Evolutionary conservation across 2,329 filamentous ascomycete genomes (phyloP), one percentile per base, ranked within the genome.

Genomic region (Epicoccum sorghinum): DNA sequence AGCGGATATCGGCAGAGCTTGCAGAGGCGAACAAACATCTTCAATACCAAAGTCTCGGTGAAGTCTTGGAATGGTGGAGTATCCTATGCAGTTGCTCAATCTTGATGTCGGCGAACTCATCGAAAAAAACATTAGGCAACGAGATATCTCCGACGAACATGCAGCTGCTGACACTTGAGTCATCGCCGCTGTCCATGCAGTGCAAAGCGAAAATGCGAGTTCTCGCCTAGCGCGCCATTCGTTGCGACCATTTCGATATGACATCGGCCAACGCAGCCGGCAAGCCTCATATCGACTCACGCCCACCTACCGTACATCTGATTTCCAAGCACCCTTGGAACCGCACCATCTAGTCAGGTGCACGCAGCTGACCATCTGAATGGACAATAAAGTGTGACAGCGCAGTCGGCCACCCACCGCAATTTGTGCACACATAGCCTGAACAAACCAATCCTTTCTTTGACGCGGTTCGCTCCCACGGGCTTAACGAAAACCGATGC

Each of bases 151-250:
- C 50, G 42, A 47, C 35, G 33, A 29, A 14, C 47, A 25, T 56
- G 49, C 52, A 46, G 44, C 41, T 39, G 45, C 35, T 46, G 36
- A 46, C 42, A 29, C 41, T 52, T 62, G 61, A 62, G 50, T 62
- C 61, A 64, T 63, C 46, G 35, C 35, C 25, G 13, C 24, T 32
- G 18, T 24, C 49, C 36, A 52, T 14, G 29, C 36, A 47, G 9
- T 5, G 24, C 23, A 24, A 9, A 30, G 23, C 5, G 29, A 13
- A 29, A 18, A 41, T 52, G 48, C 42, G 42, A 52, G 18, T 29
- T 47, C 41, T 52, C 42, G 37, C 49, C 42, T 52, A 52, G 49
- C 49, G 50, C 38, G 25, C 13, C 27, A 37, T 14, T 41, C 37
- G 29, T 46, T 46, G 29, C 49, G 36, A 33, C 49, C 29, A 9